Percentiles rank a stretch among this genome's conserved stretches.
phyloP scores from a whole-genome alignment of 768 basidiomycete genomes.

The Leccinellum luteum region DNA sequence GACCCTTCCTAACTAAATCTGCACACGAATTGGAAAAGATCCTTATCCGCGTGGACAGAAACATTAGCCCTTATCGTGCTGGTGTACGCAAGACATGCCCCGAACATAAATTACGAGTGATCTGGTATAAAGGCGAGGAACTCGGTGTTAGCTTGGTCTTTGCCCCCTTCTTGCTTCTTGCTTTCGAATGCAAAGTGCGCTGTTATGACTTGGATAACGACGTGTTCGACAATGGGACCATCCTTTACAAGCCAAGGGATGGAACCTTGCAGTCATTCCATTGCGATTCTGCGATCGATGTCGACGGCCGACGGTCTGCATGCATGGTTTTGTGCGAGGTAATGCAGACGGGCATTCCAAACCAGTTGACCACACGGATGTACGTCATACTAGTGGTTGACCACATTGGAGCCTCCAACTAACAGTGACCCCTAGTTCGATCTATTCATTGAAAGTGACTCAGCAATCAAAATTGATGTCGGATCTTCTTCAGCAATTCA shows the following conservation, averaged over 20 bases:
- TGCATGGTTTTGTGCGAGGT: constrained; percentile 11
- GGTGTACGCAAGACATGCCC: background rate
- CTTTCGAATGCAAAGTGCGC: constrained; percentile 7
- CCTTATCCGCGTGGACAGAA: constrained; percentile 9
- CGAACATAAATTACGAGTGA: background rate
- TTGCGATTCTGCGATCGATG: constrained; percentile 11
- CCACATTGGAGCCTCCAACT: background rate
- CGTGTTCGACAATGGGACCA: background rate
- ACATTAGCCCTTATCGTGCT: background rate
- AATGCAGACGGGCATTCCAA: background rate
- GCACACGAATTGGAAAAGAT: constrained; percentile 12
- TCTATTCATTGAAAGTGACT: constrained; percentile 4
- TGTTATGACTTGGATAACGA: constrained; percentile 13
- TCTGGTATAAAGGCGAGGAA: constrained; percentile 2
- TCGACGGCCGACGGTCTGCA: constrained; percentile 13
- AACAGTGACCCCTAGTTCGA: constrained; percentile 3
- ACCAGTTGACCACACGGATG: background rate
- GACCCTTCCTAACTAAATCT: constrained; percentile 14
- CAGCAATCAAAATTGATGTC: constrained; percentile 3
- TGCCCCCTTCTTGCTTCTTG: constrained; percentile 14
- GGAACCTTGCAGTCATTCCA: background rate
- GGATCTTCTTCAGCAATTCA: constrained; percentile 10
- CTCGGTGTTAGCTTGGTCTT: background rate
- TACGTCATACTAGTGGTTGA: background rate
- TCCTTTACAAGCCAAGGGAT: constrained; percentile 7